Evolutionary conservation across 1,284 basidiomycete genomes (phyloP).

Genomic region (Termitomyces sp.): DNA sequence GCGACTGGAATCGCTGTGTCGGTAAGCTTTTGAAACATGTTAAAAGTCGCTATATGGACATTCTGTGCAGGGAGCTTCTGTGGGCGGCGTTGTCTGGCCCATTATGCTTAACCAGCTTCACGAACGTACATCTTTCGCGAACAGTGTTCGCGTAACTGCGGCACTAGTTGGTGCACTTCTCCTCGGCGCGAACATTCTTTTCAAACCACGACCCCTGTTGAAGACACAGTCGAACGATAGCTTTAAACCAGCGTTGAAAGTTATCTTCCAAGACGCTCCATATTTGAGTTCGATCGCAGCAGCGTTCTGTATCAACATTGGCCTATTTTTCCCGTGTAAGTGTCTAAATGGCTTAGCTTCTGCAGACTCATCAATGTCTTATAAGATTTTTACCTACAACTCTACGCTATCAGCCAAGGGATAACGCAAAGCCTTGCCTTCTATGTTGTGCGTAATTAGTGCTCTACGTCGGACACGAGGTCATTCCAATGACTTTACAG

Average conservation of each 20-base stretch:
- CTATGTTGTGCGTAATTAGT: constrained; percentile 36
- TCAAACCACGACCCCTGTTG: constrained; percentile 30
- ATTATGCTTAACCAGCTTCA: constrained; percentile 44
- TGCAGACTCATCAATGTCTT: constrained; percentile 6
- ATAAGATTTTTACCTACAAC: constrained; percentile 51
- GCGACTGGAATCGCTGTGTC: constrained; percentile 48
- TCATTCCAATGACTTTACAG: constrained; percentile 17
- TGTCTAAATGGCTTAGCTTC: constrained; percentile 1
- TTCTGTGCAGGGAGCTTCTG: constrained; percentile 32
- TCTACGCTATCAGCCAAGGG: constrained; percentile 41
- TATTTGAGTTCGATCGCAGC: constrained; percentile 40
- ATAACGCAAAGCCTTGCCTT: constrained; percentile 38
- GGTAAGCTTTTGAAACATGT: constrained; percentile 21
- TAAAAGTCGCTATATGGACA: neutral
- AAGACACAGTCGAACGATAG: constrained; percentile 16
- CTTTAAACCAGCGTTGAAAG: constrained; percentile 20
- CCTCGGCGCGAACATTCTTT: constrained; percentile 35
- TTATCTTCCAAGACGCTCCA: constrained; percentile 36
- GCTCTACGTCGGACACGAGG: neutral
- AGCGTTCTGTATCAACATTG: constrained; percentile 40
- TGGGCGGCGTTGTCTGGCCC: constrained; percentile 47
- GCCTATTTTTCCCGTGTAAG: constrained; percentile 46
- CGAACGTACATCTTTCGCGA: constrained; percentile 32
- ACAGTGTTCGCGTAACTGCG: constrained; percentile 36
- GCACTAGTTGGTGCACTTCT: constrained; percentile 32